Conservation (phyloP, 768 basidiomycete species). For the Rubroboletus satanas region DNA sequence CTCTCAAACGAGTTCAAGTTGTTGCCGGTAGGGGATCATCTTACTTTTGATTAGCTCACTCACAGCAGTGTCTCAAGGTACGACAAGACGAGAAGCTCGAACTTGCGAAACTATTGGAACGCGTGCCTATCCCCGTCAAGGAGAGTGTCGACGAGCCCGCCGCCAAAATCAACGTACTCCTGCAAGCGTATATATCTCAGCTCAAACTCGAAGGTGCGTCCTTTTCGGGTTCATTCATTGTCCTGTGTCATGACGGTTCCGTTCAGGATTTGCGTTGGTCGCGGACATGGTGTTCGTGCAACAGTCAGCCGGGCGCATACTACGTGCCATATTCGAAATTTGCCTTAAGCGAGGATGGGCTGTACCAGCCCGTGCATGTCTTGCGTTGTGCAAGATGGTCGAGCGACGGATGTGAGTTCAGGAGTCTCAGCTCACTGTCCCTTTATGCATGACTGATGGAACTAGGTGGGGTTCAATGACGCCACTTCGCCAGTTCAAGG, state of each 20-base stretch:
- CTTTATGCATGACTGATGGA: not conserved
- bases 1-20: slow-evolving; percentile 94
- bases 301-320: slow-evolving; percentile 94
- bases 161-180: slow-evolving; percentile 93
- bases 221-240: not conserved
- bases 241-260: not conserved
- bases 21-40: slow-evolving; percentile 54
- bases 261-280: slow-evolving; percentile 71
- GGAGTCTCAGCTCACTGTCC: not conserved
- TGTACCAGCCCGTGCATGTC: slow-evolving; percentile 81
- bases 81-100: slow-evolving; percentile 86
- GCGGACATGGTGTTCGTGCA: slow-evolving; percentile 96
- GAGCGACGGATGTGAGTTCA: slow-evolving; percentile 70
- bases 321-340: slow-evolving; percentile 97
- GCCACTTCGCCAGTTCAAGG: slow-evolving; percentile 92
- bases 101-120: slow-evolving; percentile 82
- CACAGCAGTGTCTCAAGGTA: slow-evolving; percentile 37
- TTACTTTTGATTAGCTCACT: slow-evolving; percentile 1
- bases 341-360: slow-evolving; percentile 99
- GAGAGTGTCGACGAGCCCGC: slow-evolving; percentile 95
- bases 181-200: slow-evolving; percentile 93
- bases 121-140: slow-evolving; percentile 96
- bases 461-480: slow-evolving; percentile 97
- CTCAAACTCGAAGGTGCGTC: slow-evolving; percentile 80
- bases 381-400: slow-evolving; percentile 96